Evolutionary conservation across 2,329 filamentous ascomycete species (phyloP).

Genomic region (Colletotrichum graminicola): DNA sequence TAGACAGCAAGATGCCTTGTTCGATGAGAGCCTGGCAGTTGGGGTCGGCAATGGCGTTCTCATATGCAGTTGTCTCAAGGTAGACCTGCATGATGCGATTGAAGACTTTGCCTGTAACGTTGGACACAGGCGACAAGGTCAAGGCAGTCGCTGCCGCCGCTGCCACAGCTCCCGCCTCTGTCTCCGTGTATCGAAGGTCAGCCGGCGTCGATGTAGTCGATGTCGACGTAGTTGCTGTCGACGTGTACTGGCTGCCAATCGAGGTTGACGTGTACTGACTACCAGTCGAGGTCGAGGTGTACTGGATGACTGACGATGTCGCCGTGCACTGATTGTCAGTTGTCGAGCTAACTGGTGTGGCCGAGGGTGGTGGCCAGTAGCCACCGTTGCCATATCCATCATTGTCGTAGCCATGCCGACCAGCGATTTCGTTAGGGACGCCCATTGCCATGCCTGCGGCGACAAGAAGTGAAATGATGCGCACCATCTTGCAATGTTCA

Average conservation of each 20-base stretch:
- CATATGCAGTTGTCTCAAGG: conserved; percentile 81
- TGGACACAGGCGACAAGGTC: conserved; percentile 69
- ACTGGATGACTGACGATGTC: background rate
- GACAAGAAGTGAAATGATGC: conserved; percentile 9
- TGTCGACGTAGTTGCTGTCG: background rate
- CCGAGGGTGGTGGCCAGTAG: background rate
- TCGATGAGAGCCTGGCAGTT: conserved; percentile 48
- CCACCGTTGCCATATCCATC: background rate
- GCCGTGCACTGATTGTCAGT: conserved; percentile 58
- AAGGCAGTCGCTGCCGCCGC: conserved; percentile 71
- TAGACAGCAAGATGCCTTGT: conserved; percentile 49
- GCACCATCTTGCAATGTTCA: conserved; percentile 5
- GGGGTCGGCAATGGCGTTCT: conserved; percentile 71
- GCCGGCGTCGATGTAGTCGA: background rate
- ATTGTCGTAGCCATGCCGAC: background rate
- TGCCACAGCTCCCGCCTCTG: conserved; percentile 62
- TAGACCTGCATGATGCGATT: conserved; percentile 81
- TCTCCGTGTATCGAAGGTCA: conserved; percentile 45
- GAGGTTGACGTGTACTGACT: background rate
- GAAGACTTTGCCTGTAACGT: conserved; percentile 78
- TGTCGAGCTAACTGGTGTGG: conserved; percentile 18
- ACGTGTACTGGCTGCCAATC: background rate
- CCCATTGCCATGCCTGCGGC: conserved; percentile 10
- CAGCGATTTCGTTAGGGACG: background rate
- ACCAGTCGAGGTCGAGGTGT: too few relatives aligned